Base-by-base conservation (phyloP, 2,329 filamentous ascomycete genomes). In the Bimuria novae-zelandiae region DNA sequence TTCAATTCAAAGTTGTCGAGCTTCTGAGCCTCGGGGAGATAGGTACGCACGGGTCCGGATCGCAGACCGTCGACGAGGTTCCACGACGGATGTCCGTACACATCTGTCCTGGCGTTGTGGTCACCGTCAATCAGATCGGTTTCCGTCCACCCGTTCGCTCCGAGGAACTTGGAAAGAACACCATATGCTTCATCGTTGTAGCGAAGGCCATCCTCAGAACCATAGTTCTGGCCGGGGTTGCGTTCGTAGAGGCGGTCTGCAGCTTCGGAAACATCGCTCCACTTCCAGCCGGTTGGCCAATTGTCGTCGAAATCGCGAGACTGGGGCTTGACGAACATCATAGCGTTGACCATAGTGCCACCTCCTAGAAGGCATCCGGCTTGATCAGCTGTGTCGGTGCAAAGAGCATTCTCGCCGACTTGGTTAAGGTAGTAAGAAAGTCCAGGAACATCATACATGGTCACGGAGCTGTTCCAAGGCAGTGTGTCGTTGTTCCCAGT, bases 261-360 rank as follows among this genome's bases (percentile, higher is more conserved):
- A 4, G 87, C 82, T 22, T 75, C 67, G 44, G 75, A 71, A 66
- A 90, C 81, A 62, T 90, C 86, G 11, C 75, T 67, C 39, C 82
- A 80, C 69, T 88, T 85, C 88, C 88, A 92, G 40, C 87, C 88
- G 2, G 75, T 59, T 1, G 88, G 88, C 77, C 89, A 91, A 68
- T 88, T 88, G 66, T 84, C 81, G 65, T 90, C 84, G 75, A 88
- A 91, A 68, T 91, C 89, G 6, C 60, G 55, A 19, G 67, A 60
- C 19, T 70, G 65, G 14, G 71, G 71, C 47, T 54, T 67, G 45
- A 73, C 69, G 27, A 63, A 70, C 65, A 71, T 73, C 62, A 70
- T 63, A 14, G 67, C 66, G 61, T 89, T 89, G 64, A 89, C 77
- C 16, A 83, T 80, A 1, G 83, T 86, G 3, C 84, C 83, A 41